These are phyloP conservation scores for Hypoxylon sp. DNA, from an alignment of 2,329 filamentous ascomycete species.

Conservation along the genomic window DNA sequence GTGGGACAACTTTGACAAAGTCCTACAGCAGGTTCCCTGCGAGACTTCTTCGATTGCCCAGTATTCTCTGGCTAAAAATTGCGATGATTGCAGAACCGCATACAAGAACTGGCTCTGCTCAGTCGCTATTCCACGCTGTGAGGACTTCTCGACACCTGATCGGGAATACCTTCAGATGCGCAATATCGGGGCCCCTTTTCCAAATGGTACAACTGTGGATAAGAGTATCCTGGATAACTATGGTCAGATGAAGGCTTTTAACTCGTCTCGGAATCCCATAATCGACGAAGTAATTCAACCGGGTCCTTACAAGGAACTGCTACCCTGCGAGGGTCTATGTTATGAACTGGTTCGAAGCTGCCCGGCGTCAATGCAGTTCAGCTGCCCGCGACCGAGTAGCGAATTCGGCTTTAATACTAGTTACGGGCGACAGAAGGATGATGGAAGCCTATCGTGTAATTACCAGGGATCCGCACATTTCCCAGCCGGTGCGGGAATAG, in stretches of 20 bases:
- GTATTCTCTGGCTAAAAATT: conserved; percentile 86
- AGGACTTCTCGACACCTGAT: conserved; percentile 76
- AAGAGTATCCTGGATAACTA: conserved; percentile 51
- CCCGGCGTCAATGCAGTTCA: conserved; percentile 81
- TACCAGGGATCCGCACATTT: conserved; percentile 72
- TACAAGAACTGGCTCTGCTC: conserved; percentile 98
- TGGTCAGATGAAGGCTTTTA: conserved; percentile 59
- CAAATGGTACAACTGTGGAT: conserved; percentile 74
- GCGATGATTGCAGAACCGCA: conserved; percentile 80
- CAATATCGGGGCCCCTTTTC: conserved; percentile 78
- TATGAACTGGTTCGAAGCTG: conserved; percentile 89
- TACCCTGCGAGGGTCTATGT: conserved; percentile 91
- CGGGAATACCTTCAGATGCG: conserved; percentile 72
- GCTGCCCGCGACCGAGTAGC: conserved; percentile 72
- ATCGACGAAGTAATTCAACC: conserved; percentile 82
- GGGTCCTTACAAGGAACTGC: conserved; percentile 92
- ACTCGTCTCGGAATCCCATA: conserved; percentile 75
- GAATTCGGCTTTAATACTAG: conserved; percentile 61
- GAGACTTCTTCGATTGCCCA: conserved; percentile 79
- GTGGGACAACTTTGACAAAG: conserved; percentile 85
- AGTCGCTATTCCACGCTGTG: conserved; percentile 91
- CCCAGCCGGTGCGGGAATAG: conserved; percentile 56
- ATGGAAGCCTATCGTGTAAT: conserved; percentile 66
- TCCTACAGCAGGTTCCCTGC: conserved; percentile 87
- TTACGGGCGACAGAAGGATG: conserved; percentile 58